Percentiles rank a stretch among this genome's conserved stretches.
Evolutionary conservation across 1,284 basidiomycete genomes (phyloP).

Genomic region (Stygiomarasmius scandens): DNA sequence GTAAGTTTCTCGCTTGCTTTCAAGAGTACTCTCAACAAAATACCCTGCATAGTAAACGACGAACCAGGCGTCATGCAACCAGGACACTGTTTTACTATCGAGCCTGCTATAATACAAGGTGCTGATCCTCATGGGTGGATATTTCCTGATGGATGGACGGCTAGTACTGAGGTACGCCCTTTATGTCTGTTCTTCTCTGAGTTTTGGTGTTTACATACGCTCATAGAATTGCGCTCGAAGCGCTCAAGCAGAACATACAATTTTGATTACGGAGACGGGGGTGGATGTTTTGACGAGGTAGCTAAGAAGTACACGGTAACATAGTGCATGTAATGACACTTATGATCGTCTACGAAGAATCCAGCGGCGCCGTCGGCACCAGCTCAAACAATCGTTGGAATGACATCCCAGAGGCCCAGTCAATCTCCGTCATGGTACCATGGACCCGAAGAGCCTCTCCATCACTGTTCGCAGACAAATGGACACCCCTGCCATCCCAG

Average conservation of each 20-base stretch:
- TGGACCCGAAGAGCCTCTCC: no score
- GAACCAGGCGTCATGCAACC: slow-evolving; percentile 79
- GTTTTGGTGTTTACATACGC: neutral
- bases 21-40: no score
- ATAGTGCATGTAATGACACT: no score
- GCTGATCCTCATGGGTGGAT: slow-evolving; percentile 66
- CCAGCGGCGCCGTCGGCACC: no score
- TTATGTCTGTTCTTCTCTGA: neutral
- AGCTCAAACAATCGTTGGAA: no score
- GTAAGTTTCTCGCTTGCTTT: slow-evolving; percentile 23
- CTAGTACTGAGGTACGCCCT: slow-evolving; percentile 70
- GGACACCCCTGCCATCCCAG: slow-evolving; percentile 66
- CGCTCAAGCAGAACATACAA: slow-evolving; percentile 87
- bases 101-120: slow-evolving; percentile 83
- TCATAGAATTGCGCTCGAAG: slow-evolving; percentile 70
- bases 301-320: no score
- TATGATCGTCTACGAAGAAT: no score
- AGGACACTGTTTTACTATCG: slow-evolving; percentile 80
- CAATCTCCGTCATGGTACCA: no score
- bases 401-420: no score
- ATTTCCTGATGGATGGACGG: slow-evolving; percentile 90
- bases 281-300: slow-evolving; percentile 62
- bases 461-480: no score
- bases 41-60: slow-evolving; percentile 80
- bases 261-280: slow-evolving; percentile 78